These are phyloP conservation scores for Emydomyces testavorans DNA, from an alignment of 2,329 filamentous ascomycete genomes.

Conservation along the genomic window DNA sequence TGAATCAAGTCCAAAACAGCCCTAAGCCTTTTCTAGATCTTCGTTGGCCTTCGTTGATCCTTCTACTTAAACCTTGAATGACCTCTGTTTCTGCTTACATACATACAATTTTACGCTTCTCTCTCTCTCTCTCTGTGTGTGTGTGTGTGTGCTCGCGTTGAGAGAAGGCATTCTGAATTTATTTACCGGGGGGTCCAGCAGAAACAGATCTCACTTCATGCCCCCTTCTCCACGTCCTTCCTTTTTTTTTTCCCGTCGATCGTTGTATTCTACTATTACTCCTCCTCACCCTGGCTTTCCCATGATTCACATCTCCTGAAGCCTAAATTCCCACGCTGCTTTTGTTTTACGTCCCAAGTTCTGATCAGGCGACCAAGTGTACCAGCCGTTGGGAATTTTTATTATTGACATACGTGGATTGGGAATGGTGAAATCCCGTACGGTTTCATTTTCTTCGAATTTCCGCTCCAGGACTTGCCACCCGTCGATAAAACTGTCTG, in stretches of 20 bases:
- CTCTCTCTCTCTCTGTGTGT: slow-evolving; percentile 12
- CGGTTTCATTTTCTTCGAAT: slow-evolving; percentile 11
- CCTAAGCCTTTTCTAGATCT: slow-evolving; percentile 16
- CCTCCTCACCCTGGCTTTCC: slow-evolving; percentile 1
- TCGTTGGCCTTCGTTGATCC: slow-evolving; percentile 17
- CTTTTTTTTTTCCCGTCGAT: background rate
- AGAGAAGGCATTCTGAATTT: too few relatives aligned
- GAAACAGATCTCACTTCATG: too few relatives aligned
- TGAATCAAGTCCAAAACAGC: slow-evolving; percentile 13
- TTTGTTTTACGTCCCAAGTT: slow-evolving; percentile 3
- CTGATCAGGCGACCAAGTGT: slow-evolving; percentile 3
- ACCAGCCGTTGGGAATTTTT: background rate
- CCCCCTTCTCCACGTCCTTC: background rate
- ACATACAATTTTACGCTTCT: slow-evolving; percentile 9
- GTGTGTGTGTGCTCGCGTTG: too few relatives aligned
- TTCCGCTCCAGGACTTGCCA: slow-evolving; percentile 11
- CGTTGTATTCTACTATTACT: background rate
- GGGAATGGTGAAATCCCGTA: slow-evolving; percentile 1
- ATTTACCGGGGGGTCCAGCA: too few relatives aligned
- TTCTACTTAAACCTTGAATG: slow-evolving; percentile 12
- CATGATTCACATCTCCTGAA: background rate
- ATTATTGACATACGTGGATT: too few relatives aligned
- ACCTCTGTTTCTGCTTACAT: slow-evolving; percentile 11
- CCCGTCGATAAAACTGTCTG: background rate
- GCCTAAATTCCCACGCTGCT: slow-evolving; percentile 1